Base-by-base conservation (phyloP, 352 stramenopile species). In the Phytophthora vignae region DNA sequence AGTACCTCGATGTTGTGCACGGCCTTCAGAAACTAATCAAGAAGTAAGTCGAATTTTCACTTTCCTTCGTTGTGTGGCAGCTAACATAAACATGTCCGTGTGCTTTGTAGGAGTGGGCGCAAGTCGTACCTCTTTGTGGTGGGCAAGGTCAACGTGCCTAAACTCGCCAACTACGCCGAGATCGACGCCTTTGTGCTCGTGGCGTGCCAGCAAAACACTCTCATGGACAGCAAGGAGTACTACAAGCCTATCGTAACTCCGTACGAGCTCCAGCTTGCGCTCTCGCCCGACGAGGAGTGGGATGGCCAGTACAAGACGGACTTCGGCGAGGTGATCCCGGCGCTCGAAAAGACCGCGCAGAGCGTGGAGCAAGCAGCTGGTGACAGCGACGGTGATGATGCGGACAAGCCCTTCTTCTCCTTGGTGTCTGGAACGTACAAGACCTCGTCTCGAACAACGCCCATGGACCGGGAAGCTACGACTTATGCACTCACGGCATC, bases 121-220 rank as follows among this genome's bases (percentile, higher is more conserved):
- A 98, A 98, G 67, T 97, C 90, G 50, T 99, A 99, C 69, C 89
- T 97, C 27, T 99, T 99, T 77, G 90, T 98, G 12, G 96, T 99
- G 25, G 98, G 98, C 46, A 99, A 99, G 77, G 88, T 99, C 31
- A 99, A 99, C 76, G 90, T 98, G 15, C 92, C 96, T 15, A 99
- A 99, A 81, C 85, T 99, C 19, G 92, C 95, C 17, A 99, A 99
- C 70, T 99, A 99, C 89, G 94, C 94, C 14, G 96, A 99, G 74
- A 98, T 99, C 77, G 98, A 99, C 69, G 95, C 89, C 50, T 99
- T 99, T 70, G 96, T 99, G 52, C 76, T 99, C 11, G 94, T 99
- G 5, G 96, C 96, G 36, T 99, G 97, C 73, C 87, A 96, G 64
- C 93, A 99, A 72, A 98, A 98, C 78, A 96, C 92, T 29, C 81